Evolutionary conservation across 2,329 filamentous ascomycete species (phyloP).

Genomic region (Pyricularia sp.): DNA sequence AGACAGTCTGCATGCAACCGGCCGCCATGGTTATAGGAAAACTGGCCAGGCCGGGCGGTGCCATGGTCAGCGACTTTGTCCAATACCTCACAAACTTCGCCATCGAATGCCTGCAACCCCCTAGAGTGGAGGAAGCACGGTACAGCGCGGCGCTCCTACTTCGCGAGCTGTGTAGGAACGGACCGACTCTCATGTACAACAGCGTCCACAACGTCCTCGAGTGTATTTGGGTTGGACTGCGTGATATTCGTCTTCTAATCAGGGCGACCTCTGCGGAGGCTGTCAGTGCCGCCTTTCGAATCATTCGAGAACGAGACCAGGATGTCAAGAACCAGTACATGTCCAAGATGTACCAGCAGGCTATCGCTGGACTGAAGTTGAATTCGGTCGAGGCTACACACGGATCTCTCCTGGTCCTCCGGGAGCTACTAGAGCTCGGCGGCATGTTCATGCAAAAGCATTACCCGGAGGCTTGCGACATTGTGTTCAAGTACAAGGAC

Average conservation of each 20-base stretch:
- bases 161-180: slow-evolving; percentile 83
- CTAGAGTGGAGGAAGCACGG: slow-evolving; percentile 83
- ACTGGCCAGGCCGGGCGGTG: slow-evolving; percentile 84
- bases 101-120: slow-evolving; percentile 92
- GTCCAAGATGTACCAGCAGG: slow-evolving; percentile 80
- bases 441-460: slow-evolving; percentile 99
- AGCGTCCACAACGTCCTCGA: slow-evolving; percentile 95
- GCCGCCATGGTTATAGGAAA: slow-evolving; percentile 85
- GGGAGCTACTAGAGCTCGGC: slow-evolving; percentile 86
- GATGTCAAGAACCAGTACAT: slow-evolving; percentile 84
- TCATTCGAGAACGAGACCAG: slow-evolving; percentile 86
- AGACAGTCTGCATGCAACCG: slow-evolving; percentile 81
- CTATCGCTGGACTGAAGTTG: slow-evolving; percentile 67
- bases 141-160: slow-evolving; percentile 90
- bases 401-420: slow-evolving; percentile 86
- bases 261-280: slow-evolving; percentile 86
- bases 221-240: slow-evolving; percentile 88
- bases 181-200: slow-evolving; percentile 88
- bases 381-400: slow-evolving; percentile 83
- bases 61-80: slow-evolving; percentile 88
- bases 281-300: slow-evolving; percentile 90
- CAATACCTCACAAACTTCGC: slow-evolving; percentile 96
- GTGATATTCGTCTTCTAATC: slow-evolving; percentile 85
- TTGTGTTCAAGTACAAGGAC: slow-evolving; percentile 86
- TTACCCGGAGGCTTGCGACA: slow-evolving; percentile 87